Base-by-base conservation (phyloP, 1,139 yeast genomes). In the Insectozyma bohioensis region DNA sequence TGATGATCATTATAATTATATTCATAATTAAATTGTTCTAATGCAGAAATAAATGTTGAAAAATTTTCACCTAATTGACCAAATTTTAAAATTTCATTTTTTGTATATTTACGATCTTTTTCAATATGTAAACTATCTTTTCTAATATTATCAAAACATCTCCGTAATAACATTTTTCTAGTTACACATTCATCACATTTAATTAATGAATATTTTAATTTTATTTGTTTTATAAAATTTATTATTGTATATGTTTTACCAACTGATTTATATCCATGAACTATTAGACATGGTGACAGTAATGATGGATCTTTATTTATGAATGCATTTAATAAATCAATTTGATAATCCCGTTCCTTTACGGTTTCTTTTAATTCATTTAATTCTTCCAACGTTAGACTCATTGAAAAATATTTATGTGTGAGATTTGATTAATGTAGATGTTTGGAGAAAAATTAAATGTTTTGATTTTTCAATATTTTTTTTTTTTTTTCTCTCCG, bases 61-160 rank as follows among this genome's bases (percentile, higher is more conserved):
- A 77, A 67, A 31, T 67, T 71, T 36, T 75, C 81, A 14, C 76
- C 65, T 4, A 48, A 37, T 11, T 42, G 40, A 14, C 76, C 65
- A 5, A 48, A 37, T 11, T 42, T 40, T 4, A 50, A 37, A 9
- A 42, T 42, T 20, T 48, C 56, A 10, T 24, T 9, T 11, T 30
- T 21, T 10, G 42, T 39, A 3, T 21, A 13, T 6, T 33, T 28
- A n/a, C n/a, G n/a, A n/a, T n/a, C n/a, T n/a, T n/a, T 12, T 22
- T 19, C 24, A n/a, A 24, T 46, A 9, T 47, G 40, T 1, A 60
- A 62, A 39, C 63, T 57, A 37, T 63, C 70, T 4, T 34, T 37
- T 17, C 53, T 44, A 8, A 67, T 54, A 9, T 49, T 39, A 36
- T 52, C 54, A 23, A 63, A 49, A 38, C 73, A 63, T 27, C 62